A percentile compares a stretch with the other conserved stretches of the same genome.
These are phyloP conservation scores for Massariosphaeria phaeospora DNA, from an alignment of 495 filamentous ascomycete genomes.

Conservation along the genomic window DNA sequence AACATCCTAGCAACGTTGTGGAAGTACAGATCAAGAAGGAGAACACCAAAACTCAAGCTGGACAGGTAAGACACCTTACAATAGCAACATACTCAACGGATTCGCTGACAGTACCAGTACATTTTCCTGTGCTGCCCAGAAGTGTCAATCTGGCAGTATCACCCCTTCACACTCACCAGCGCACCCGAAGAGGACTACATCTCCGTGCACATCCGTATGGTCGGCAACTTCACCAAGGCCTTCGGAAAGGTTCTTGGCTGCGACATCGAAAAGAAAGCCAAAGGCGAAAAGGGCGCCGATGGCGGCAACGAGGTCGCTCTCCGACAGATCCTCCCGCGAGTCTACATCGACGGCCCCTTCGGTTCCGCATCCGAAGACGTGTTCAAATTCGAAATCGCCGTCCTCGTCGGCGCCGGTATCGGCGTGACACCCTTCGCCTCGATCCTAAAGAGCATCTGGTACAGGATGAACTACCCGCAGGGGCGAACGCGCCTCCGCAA, in stretches of 20 bases:
- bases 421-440: constrained; percentile 72
- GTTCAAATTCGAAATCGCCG: constrained; percentile 69
- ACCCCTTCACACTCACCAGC: constrained; percentile 73
- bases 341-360: constrained; percentile 75
- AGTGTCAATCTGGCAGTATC: constrained; percentile 73
- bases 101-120: constrained; percentile 46
- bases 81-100: too few species aligned
- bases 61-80: constrained; percentile 54
- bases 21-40: constrained; percentile 86
- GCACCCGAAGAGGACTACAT: constrained; percentile 80
- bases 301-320: constrained; percentile 63
- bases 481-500: constrained; percentile 68
- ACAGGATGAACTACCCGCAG: constrained; percentile 75
- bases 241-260: constrained; percentile 64
- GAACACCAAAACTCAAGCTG: constrained; percentile 67
- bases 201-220: constrained; percentile 69
- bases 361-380: constrained; percentile 73
- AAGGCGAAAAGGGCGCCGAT: constrained; percentile 44
- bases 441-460: constrained; percentile 81
- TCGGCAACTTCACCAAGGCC: constrained; percentile 62
- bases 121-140: constrained; percentile 79
- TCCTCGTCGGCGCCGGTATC: constrained; percentile 66
- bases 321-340: constrained; percentile 63
- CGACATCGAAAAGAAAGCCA: constrained; percentile 50
- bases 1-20: constrained; percentile 75